Evolutionary conservation across 345 rosid species (phyloP), one percentile per base, ranked within the genome.

Genomic region (Eutrema japonicum): DNA sequence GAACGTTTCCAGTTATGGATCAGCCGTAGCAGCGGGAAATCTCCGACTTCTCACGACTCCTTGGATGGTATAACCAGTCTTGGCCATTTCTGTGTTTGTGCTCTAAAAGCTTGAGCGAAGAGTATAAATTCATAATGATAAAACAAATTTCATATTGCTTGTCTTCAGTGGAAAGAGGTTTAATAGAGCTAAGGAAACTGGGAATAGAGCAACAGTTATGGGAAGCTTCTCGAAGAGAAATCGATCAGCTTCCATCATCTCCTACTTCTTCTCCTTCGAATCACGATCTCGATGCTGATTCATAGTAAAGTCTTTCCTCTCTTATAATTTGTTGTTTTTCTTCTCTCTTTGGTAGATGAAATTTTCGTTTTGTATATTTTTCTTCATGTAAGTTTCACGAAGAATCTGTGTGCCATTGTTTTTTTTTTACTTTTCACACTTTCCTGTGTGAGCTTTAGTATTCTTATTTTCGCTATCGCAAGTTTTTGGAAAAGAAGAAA

Each of bases 161-260:
- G 60, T 74, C 18, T 32, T 66, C 85, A 93, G 98, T 90, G 68
- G 92, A 93, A 77, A 82, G 98, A 72, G 97, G 92, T 2, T 73
- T 90, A 56, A 45, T 79, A 71, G 97, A 90, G 83, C 82, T 93
- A 64, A 78, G 90, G 82, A 93, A 93, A 81, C 80, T 93, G 68
- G 90, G 96, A 70, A 90, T 93, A 57, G 97, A 93, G 70, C 93
- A 86, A 64, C 96, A 86, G 55, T 85, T 93, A 8, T 93, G 98
- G 97, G 97, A 89, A 88, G 96, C 96, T 37, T 93, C 97, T 73
- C 76, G 98, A 56, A 84, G 56, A 79, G 95, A 86, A 74, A 87
- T 77, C 14, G 95, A 85, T 63, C 86, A 76, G 55, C 78, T 62
- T 60, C 64, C 67, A 0, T 71, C 67, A 0, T 71, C 80, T n/a